Percentiles rank a stretch among this genome's conserved stretches.
phyloP scores from a whole-genome alignment of 441 rosid genomes.

The Monsonia emarginata region DNA sequence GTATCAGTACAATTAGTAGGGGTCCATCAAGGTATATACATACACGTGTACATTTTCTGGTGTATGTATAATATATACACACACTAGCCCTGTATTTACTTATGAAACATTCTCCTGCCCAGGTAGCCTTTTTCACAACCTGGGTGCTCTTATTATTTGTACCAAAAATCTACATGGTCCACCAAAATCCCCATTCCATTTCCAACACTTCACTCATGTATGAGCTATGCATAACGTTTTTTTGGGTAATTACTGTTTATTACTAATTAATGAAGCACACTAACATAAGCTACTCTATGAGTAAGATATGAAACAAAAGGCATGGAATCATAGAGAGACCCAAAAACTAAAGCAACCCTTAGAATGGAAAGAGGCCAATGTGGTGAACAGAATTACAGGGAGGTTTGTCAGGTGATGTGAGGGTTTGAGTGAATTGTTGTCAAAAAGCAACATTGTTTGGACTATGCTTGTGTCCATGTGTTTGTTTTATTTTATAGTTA shows the following conservation, averaged over 20 bases:
- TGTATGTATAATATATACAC: constrained; percentile 3
- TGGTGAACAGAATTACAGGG: constrained; percentile 2
- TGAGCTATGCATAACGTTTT: no score
- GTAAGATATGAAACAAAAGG: not conserved
- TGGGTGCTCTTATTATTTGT: not conserved
- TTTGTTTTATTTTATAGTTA: not conserved
- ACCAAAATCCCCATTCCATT: not conserved
- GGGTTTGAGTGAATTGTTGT: constrained; percentile 18
- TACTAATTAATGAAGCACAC: no score
- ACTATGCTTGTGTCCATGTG: not conserved
- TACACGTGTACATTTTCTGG: not conserved
- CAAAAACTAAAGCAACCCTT: not conserved
- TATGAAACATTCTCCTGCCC: not conserved
- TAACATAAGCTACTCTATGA: not conserved
- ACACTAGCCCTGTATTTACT: not conserved
- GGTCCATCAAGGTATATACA: not conserved
- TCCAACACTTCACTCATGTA: no score
- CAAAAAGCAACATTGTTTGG: constrained; percentile 23
- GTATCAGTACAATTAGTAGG: not conserved
- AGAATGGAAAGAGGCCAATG: constrained; percentile 1
- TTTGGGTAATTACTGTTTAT: no score
- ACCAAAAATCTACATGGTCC: not conserved
- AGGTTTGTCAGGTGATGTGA: constrained; percentile 21
- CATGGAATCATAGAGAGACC: constrained; percentile 1
- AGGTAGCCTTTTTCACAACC: not conserved